These are phyloP conservation scores for Endocarpon pusillum DNA, from an alignment of 495 filamentous ascomycete species.

Conservation along the genomic window DNA sequence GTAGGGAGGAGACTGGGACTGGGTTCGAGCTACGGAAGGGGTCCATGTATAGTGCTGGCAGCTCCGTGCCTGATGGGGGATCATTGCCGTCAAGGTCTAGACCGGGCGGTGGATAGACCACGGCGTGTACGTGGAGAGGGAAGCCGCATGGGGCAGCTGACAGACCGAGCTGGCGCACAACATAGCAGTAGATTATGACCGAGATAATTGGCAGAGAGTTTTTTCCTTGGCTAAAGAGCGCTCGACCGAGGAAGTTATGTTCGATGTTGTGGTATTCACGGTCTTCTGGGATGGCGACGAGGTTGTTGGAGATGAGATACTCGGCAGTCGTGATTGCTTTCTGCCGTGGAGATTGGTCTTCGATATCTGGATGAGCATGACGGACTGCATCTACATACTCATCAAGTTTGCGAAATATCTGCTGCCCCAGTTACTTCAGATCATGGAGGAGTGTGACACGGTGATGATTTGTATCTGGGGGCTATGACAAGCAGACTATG, in stretches of 20 bases:
- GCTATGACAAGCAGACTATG: too few species aligned
- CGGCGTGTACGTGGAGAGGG: conserved; percentile 63
- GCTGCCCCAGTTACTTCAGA: conserved; percentile 4
- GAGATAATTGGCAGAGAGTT: conserved; percentile 66
- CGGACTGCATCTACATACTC: conserved; percentile 37
- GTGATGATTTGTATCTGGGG: neutral
- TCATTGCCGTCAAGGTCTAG: conserved; percentile 46
- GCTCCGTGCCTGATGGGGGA: conserved; percentile 22
- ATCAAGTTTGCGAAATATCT: conserved; percentile 48
- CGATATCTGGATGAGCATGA: conserved; percentile 28
- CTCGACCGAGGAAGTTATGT: conserved; percentile 71
- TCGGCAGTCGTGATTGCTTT: conserved; percentile 49
- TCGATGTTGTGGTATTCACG: conserved; percentile 56
- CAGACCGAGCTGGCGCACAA: conserved; percentile 49
- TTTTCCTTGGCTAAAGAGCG: conserved; percentile 39
- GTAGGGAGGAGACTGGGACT: conserved; percentile 9
- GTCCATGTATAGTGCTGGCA: conserved; percentile 60
- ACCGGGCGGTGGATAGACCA: conserved; percentile 41
- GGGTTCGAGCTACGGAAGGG: conserved; percentile 51
- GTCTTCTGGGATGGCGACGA: conserved; percentile 49
- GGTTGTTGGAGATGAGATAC: conserved; percentile 45
- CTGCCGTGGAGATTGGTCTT: conserved; percentile 35
- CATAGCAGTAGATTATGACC: conserved; percentile 49
- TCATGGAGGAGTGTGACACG: neutral
- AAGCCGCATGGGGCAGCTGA: conserved; percentile 58